Evolutionary conservation across 2,329 filamentous ascomycete genomes (phyloP), one percentile per base, ranked within the genome.

Genomic region (Zymoseptoria pseudotritici): DNA sequence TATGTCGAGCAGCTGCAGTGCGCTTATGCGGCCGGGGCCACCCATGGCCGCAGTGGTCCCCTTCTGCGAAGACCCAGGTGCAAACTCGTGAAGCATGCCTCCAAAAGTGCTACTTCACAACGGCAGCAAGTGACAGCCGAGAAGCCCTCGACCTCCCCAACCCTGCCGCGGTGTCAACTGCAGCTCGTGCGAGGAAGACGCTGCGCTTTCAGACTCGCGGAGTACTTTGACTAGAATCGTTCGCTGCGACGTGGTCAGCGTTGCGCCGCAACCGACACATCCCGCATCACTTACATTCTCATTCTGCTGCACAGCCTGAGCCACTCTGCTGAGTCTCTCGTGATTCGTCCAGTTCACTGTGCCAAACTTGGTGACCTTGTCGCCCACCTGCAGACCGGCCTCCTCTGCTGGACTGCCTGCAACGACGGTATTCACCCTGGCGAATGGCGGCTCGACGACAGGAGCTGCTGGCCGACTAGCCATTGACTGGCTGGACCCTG

Each of bases 91-190:
- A 46, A 46, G 36, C 36, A 17, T 46, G 13, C 4, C 36, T 4
- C 11, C 17, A 24, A 17, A 6, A 24, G 29, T 52, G 59, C 4
- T 22, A 54, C n/a, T 19, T 82, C 78, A 96, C 59, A 95, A 67
- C 24, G 90, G 91, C 66, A 96, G 77, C 64, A 97, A 83, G 77
- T 97, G 92, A 74, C 93, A 99, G 58, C 93, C 93, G 69, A 99
- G 78, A 73, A 95, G 78, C 11, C 93, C 94, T 74, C 91, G 82
- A 29, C 94, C 94, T 66, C 93, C 93, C 93, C 94, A 99, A 71
- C 92, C 82, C 52, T 85, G 83, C 67, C 85, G 83, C 57, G 93
- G 93, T 54, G 81, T 90, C 64, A 99, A 77, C 64, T 83, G 86
- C 69, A 97, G 76, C 59, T 86, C 82, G 60, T 94, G 53, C 73